Conservation (phyloP, 768 basidiomycete species). For the Lactifluus subvellereus region DNA sequence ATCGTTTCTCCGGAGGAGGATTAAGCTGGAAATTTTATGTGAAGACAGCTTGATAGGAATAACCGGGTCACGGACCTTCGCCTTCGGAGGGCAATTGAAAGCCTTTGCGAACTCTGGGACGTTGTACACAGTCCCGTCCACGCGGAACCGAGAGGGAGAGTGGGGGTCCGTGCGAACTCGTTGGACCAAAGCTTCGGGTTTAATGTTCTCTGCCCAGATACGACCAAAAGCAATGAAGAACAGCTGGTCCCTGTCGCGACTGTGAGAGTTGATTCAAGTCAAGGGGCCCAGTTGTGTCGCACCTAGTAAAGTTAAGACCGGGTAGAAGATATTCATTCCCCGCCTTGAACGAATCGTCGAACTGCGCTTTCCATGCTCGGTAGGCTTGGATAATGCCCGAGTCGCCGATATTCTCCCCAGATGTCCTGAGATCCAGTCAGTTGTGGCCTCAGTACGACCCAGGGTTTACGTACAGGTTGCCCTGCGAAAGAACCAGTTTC, state of each 20-base stretch:
- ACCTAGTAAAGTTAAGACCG: slow-evolving; percentile 73
- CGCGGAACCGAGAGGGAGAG: slow-evolving; percentile 72
- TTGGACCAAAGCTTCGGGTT: slow-evolving; percentile 70
- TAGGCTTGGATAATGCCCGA: slow-evolving; percentile 80
- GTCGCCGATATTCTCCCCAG: slow-evolving; percentile 90
- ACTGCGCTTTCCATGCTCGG: slow-evolving; percentile 86
- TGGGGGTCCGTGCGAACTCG: slow-evolving; percentile 86
- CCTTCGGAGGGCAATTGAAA: slow-evolving; percentile 71
- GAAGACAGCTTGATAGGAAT: neutral
- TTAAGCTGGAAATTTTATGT: slow-evolving; percentile 50
- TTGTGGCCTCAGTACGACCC: neutral
- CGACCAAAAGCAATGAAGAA: slow-evolving; percentile 91
- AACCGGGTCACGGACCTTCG: slow-evolving; percentile 51
- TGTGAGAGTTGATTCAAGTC: neutral
- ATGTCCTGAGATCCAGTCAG: slow-evolving; percentile 48
- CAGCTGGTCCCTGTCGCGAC: slow-evolving; percentile 65
- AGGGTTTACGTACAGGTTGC: slow-evolving; percentile 56
- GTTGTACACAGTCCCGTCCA: slow-evolving; percentile 82
- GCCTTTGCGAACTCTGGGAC: slow-evolving; percentile 84
- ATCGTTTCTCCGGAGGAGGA: slow-evolving; percentile 72
- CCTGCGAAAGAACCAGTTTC: slow-evolving; percentile 37
- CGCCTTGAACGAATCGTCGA: slow-evolving; percentile 46
- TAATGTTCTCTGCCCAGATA: slow-evolving; percentile 82
- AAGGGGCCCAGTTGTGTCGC: slow-evolving; percentile 17
- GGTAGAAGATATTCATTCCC: slow-evolving; percentile 74